Base-by-base conservation (phyloP, 148 eudicot species). In the Linanthus parryae region DNA sequence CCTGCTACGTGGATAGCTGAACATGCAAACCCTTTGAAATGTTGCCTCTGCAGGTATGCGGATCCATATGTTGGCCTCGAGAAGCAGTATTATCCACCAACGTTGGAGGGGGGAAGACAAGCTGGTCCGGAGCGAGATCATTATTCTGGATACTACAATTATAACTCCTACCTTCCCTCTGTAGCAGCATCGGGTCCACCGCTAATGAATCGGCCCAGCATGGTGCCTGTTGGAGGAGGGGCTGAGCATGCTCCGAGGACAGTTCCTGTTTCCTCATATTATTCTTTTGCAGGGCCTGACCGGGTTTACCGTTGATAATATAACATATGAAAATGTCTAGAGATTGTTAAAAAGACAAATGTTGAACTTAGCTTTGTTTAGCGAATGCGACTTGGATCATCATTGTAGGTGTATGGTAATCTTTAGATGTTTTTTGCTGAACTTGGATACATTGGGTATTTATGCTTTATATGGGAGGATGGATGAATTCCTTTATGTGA, bases 201-300 rank as follows among this genome's bases (percentile, higher is more conserved):
- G n/a, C 45, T 18, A 37, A 23, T 12, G 41, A 48, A 59, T 12
- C 51, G 61, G 41, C 54, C 49, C 38, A 15, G 24, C 41, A 5
- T 45, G 8, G 1, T 48, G 13, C 18, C 45, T 17, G 14, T 31
- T 15, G 50, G 39, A 31, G 6, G 31, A 38, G 54, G 48, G 55
- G 29, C 49, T 6, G 61, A n/a, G 53, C 27, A 23, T 5, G 24
- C 47, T 7, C 27, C 11, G 6, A 8, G 35, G 9, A 30, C 15
- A 40, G 19, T 18, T 18, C 65, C 65, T 1, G 31, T 60, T 22
- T 67, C 71, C 15, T 44, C 47, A 31, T 48, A 39, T 28, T 59
- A 46, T 28, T 47, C 65, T 8, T 67, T 54, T 67, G 51, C 24
- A 1, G 57, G 71, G 54, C 53, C 59, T 24, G 22, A 17, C 16